A percentile compares a stretch with the other conserved stretches of the same genome.
phyloP scores from a whole-genome alignment of 1,284 basidiomycete genomes.

The Fomitiporia mediterranea region DNA sequence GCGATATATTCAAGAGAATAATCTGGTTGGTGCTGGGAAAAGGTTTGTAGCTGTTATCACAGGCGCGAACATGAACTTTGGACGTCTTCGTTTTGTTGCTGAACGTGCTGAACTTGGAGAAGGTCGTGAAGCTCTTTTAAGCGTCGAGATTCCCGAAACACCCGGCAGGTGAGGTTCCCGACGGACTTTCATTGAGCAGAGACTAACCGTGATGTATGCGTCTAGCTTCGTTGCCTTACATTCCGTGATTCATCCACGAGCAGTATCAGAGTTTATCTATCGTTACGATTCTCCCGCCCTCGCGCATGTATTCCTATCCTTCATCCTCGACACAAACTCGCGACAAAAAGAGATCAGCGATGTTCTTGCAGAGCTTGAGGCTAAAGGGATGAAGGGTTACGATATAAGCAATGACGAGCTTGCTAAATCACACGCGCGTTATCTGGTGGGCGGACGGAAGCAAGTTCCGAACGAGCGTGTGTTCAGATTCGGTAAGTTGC shows the following conservation, averaged over 20 bases:
- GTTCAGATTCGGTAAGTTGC: conserved; percentile 82
- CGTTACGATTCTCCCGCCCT: conserved; percentile 68
- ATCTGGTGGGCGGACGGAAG: conserved; percentile 87
- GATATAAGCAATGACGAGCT: conserved; percentile 96
- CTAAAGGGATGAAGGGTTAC: conserved; percentile 72
- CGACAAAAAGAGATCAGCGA: conserved; percentile 66
- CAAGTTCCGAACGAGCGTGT: conserved; percentile 82
- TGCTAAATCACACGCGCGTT: conserved; percentile 91
- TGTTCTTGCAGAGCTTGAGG: conserved; percentile 59
- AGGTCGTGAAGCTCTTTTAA: conserved; percentile 88
- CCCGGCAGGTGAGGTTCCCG: conserved; percentile 69
- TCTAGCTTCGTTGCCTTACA: conserved; percentile 85
- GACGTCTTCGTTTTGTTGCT: conserved; percentile 91
- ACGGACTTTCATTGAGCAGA: background rate
- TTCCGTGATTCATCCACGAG: conserved; percentile 82
- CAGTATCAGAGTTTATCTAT: conserved; percentile 97
- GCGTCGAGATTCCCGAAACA: conserved; percentile 88
- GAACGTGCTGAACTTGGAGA: conserved; percentile 98
- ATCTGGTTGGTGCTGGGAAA: conserved; percentile 78
- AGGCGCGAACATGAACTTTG: conserved; percentile 99
- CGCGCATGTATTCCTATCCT: conserved; percentile 89
- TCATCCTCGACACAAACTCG: conserved; percentile 68
- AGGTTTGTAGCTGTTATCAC: conserved; percentile 90
- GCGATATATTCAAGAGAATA: conserved; percentile 78
- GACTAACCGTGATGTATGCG: too few species aligned